Percentiles rank a stretch among this genome's conserved stretches.
Conservation (phyloP, 176 grass and related monocot genomes). For the Zea mays region Zm-B73-REFERENCE-NAM-5.0 NC_050100.1:28565501-28566000, state of each 20-base stretch:
- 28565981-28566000: too few relatives aligned
- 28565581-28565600: slow-evolving; percentile 58
- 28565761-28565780: slow-evolving; percentile 84
- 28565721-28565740: slow-evolving; percentile 66
- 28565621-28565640: slow-evolving; percentile 87
- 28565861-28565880: neutral
- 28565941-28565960: too few relatives aligned
- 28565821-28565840: neutral
- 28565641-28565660: slow-evolving; percentile 73
- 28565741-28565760: slow-evolving; percentile 70
- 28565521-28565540: too few relatives aligned
- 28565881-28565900: slow-evolving; percentile 55
- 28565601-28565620: slow-evolving; percentile 83
- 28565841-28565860: neutral
- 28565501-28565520: too few relatives aligned
- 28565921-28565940: too few relatives aligned
- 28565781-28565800: slow-evolving; percentile 45
- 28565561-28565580: too few relatives aligned
- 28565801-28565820: neutral
- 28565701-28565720: slow-evolving; percentile 84
- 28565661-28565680: slow-evolving; percentile 78
- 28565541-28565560: too few relatives aligned
- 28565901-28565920: too few relatives aligned
- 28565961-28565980: too few relatives aligned
- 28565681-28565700: slow-evolving; percentile 76